These are phyloP conservation scores for Pestalotiopsis fici DNA, from an alignment of 2,329 filamentous ascomycete genomes.

Conservation along the genomic window DNA sequence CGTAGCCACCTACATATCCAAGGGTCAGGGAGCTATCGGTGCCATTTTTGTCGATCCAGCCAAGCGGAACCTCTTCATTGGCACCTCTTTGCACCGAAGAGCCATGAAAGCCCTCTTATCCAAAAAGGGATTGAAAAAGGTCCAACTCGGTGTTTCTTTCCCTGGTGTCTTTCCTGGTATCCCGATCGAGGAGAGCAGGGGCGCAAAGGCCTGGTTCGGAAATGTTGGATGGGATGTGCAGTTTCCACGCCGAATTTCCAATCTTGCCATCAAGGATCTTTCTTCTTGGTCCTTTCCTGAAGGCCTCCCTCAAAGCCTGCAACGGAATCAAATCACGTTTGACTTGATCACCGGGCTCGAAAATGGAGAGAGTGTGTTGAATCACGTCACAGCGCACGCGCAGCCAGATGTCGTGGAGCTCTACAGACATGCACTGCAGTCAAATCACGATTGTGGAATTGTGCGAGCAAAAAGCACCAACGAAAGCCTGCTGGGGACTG, in stretches of 20 bases:
- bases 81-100: conserved; percentile 83
- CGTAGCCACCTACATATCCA: conserved; percentile 82
- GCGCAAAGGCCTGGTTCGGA: conserved; percentile 77
- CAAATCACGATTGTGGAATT: conserved; percentile 71
- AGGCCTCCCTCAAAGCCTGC: conserved; percentile 72
- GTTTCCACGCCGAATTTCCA: conserved; percentile 58
- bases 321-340: conserved; percentile 74
- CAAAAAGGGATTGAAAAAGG: conserved; percentile 70
- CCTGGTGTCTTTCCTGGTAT: conserved; percentile 88
- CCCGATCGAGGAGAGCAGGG: conserved; percentile 56
- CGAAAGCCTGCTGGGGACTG: conserved; percentile 72
- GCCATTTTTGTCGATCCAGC: conserved; percentile 87
- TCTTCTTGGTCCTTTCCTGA: conserved; percentile 74
- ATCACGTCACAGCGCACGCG: conserved; percentile 72
- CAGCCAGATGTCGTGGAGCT: conserved; percentile 79
- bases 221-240: conserved; percentile 83
- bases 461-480: conserved; percentile 76
- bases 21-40: conserved; percentile 73
- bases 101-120: conserved; percentile 75
- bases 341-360: conserved; percentile 82
- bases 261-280: conserved; percentile 75
- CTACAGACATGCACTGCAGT: conserved; percentile 73
- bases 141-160: conserved; percentile 80
- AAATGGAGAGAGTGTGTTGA: conserved; percentile 72
- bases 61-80: conserved; percentile 86